phyloP scores from a whole-genome alignment of 2,329 filamentous ascomycete species.

The Didymella pinodella region DNA sequence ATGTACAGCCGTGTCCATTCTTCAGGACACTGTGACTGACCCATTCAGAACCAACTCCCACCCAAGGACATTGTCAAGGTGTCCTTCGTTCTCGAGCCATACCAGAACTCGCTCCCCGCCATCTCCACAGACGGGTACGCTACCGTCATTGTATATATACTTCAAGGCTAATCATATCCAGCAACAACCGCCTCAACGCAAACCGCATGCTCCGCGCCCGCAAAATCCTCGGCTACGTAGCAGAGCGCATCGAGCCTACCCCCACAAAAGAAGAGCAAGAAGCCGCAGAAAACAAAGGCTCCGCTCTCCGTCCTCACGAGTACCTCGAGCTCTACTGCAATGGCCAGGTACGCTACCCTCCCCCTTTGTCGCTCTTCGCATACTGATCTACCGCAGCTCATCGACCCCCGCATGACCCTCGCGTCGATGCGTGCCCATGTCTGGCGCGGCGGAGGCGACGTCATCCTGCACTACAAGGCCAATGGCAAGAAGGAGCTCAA shows the following conservation, averaged over 20 bases:
- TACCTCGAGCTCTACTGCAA: constrained; percentile 96
- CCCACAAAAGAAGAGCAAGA: constrained; percentile 66
- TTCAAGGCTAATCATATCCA: constrained; percentile 34
- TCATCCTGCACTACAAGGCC: constrained; percentile 87
- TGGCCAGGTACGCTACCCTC: constrained; percentile 71
- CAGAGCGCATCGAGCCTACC: constrained; percentile 84
- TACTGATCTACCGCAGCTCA: constrained; percentile 53
- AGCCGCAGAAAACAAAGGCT: constrained; percentile 29
- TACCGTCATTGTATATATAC: neutral
- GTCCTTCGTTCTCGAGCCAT: constrained; percentile 90
- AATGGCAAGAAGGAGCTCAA: constrained; percentile 79
- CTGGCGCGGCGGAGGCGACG: constrained; percentile 95
- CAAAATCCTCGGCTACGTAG: constrained; percentile 92
- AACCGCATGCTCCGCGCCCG: constrained; percentile 96
- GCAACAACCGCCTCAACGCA: constrained; percentile 90
- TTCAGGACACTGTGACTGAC: neutral
- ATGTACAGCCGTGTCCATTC: constrained; percentile 31
- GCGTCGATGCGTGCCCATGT: constrained; percentile 89
- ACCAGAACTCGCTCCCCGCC: constrained; percentile 74
- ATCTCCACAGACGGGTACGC: constrained; percentile 76
- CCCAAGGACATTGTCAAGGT: constrained; percentile 94
- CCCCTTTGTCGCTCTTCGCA: neutral
- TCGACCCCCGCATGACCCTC: constrained; percentile 88
- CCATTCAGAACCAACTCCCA: constrained; percentile 74
- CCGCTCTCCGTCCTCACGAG: constrained; percentile 77